Base-by-base conservation (phyloP, 371 early-diverging fungal species). In the Coelomomyces lativittatus region DNA sequence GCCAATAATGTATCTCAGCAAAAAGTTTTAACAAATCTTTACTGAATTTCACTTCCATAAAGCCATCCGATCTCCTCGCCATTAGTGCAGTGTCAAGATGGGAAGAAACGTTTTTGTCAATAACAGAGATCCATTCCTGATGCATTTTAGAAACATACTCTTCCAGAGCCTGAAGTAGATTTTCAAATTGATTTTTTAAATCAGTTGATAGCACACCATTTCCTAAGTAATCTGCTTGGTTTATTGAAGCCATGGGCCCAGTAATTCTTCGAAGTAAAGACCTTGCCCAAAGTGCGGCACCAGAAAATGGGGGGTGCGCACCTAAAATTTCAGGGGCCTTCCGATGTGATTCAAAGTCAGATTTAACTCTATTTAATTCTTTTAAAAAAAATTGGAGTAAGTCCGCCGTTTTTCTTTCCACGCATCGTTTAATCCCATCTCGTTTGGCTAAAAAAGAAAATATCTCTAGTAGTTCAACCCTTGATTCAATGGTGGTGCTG, bases 391-490 rank as follows among this genome's bases (percentile, higher is more conserved):
- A 36, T 19, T 48, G 45, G 52, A 61, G 67, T 9, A 65, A 53
- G 48, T 74, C 75, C 2, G 62, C 59, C 4, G 67, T 70, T 48
- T 72, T 72, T 46, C 69, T 71, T 45, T 72, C 72, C 1, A 74
- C 64, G 8, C 63, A 61, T 28, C 70, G 38, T 44, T 70, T 70
- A 44, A 74, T 72, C 10, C 70, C 67, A 33, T 72, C 75, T 7
- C 72, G 55, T 45, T 72, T 70, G 31, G 68, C 70, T 10, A 74
- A 51, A 34, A 63, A 62, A 27, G 66, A 66, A 50, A 74, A 74
- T 9, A 67, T 64, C 39, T 70, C 73, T 15, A 72, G 54, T 6
- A 74, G 59, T 37, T 70, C 67, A 15, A 70, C 66, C 24, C 57
- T 44, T 1, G 51, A 23, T 38, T 74, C 70, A 26, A 72, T 61